Evolutionary conservation across 176 grass and related monocot genomes (phyloP), one percentile per base, ranked within the genome.

Genomic region (Musa acuminata): DNA sequence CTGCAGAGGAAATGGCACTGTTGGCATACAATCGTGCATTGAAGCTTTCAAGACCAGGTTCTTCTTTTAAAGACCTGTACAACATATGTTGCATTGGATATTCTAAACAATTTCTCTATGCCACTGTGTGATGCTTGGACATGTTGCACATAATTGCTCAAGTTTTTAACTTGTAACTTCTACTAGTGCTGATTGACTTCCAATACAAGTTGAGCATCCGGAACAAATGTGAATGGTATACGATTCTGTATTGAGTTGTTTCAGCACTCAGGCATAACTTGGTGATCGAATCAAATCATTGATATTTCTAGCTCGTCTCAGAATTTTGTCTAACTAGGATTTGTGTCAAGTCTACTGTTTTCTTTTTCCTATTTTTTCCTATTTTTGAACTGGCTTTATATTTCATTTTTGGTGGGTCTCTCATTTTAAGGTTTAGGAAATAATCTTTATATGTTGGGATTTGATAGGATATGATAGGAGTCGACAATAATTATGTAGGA

Each of bases 41-140:
- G 23, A 98, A 90, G 84, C 82, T 98, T 84, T 98, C 94, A 82
- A 80, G 57, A 76, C 78, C 94, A 93, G 90, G 90, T 98, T 52
- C 59, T 51, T 77, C 50, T 7, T 23, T 70, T 70, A 16, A 1
- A 62, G 43, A 29, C 13, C 17, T 6, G 8, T 11, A 8, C 14
- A 2, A 27, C 26, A 23, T 26, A 65, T 25, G 20, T 65, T 26
- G 48, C 27, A 49, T n/a, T 14, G 8, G 2, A n/a, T 70, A 70
- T 13, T 50, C 48, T 51, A 51, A 70, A 70, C 12, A 51, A 27
- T 14, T 62, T 26, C 26, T 16, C 3, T 35, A 67, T 67, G 26
- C 3, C 16, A 8, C 16, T 67, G 13, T 67, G 64, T 67, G 65
- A 67, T 67, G 24, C 12, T 64, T 35, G 17, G 27, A 43, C 13